Conservation (phyloP, 805 yeast species). For the Teunomyces aglyptinius region DNA sequence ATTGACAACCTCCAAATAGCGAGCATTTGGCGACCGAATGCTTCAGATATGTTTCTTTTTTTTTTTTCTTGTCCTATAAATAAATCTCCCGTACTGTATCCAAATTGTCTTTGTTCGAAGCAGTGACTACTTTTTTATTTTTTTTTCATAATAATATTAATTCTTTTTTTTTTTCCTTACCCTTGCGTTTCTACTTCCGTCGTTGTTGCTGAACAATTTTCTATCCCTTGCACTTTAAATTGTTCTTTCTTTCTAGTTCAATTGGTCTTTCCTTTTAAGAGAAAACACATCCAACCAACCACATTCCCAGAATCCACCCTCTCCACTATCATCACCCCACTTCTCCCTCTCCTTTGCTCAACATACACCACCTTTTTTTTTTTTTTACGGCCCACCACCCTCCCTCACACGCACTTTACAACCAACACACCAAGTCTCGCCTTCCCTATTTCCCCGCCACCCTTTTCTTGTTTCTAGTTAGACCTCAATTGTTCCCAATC, state of each 20-base stretch:
- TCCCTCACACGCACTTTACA: background rate
- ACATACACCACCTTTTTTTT: background rate
- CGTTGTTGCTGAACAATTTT: background rate
- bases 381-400: no score
- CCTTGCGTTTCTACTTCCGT: background rate
- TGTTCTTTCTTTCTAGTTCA: background rate
- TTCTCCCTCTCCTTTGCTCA: background rate
- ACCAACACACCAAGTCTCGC: no score
- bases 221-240: slow-evolving; percentile 2
- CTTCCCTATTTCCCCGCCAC: background rate
- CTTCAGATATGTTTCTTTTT: no score
- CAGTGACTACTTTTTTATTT: background rate
- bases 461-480: background rate
- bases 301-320: background rate
- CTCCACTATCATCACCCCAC: slow-evolving; percentile 1
- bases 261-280: slow-evolving; percentile 1
- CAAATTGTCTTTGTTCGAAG: background rate
- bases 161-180: background rate
- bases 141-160: background rate
- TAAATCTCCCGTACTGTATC: background rate
- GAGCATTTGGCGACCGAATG: no score
- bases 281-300: background rate
- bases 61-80: no score
- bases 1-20: no score
- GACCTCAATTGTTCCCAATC: slow-evolving; percentile 7